A percentile compares a stretch with the other conserved stretches of the same genome.
These are phyloP conservation scores for Thelephora terrestris DNA, from an alignment of 1,284 basidiomycete species.

Conservation along the genomic window DNA sequence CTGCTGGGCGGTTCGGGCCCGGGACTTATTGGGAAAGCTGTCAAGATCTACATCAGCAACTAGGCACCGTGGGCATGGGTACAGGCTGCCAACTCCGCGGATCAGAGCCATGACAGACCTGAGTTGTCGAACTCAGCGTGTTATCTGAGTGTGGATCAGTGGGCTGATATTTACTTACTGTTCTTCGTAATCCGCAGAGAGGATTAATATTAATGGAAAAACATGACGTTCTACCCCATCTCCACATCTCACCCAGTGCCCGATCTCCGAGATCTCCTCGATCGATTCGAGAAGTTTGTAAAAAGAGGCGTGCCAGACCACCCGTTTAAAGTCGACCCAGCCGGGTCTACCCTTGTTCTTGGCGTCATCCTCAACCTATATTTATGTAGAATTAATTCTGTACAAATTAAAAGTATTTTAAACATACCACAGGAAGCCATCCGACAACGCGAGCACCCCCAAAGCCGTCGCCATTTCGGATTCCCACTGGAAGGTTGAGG, in stretches of 20 bases:
- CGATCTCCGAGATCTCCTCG: slow-evolving; percentile 10
- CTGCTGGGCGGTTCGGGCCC: slow-evolving; percentile 1
- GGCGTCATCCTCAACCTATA: slow-evolving; percentile 13
- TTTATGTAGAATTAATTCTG: too few relatives aligned
- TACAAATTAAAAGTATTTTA: too few relatives aligned
- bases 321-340: slow-evolving; percentile 17
- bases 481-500: slow-evolving; percentile 25
- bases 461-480: slow-evolving; percentile 26
- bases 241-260: slow-evolving; percentile 13
- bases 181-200: slow-evolving; percentile 24
- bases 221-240: slow-evolving; percentile 12
- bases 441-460: slow-evolving; percentile 27
- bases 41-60: too few relatives aligned
- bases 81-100: slow-evolving; percentile 7
- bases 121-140: not conserved
- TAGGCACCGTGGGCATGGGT: slow-evolving; percentile 14
- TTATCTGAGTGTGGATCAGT: not conserved
- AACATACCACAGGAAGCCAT: too few relatives aligned
- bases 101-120: slow-evolving; percentile 12
- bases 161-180: too few relatives aligned
- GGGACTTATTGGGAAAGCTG: not conserved
- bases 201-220: slow-evolving; percentile 20
- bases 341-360: slow-evolving; percentile 10
- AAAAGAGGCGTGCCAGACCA: slow-evolving; percentile 25
- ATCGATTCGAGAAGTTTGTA: slow-evolving; percentile 13